Base-by-base conservation (phyloP, 176 grass and related monocot genomes). In the Elymus sibiricus region DNA sequence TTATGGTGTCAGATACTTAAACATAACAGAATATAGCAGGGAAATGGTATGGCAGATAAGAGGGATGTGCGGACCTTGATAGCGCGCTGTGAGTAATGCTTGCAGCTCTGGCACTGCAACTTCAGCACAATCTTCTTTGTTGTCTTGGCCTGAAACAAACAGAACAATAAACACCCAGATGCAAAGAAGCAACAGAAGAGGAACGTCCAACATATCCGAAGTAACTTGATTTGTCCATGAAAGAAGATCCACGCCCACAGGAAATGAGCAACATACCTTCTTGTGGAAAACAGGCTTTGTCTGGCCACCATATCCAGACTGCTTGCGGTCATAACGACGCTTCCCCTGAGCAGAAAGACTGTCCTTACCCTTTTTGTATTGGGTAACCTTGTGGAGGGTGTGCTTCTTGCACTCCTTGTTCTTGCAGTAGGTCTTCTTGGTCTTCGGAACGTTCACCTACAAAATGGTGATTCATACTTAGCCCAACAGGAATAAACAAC, bases 41-140 rank as follows among this genome's bases (percentile, higher is more conserved):
- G 59, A 22, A 34, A 31, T 15, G 16, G 1, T 3, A 78, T 32
- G 13, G 11, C 7, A 31, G 11, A 16, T 9, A 64, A 9, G 0
- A 70, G 21, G 63, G 6, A 32, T 1, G n/a, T 43, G 26, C 27
- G 11, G 25, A 94, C 94, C 90, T 94, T 97, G 70, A 97, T 97
- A 2, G 92, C 1, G 5, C 89, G 90, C 67, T 97, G 92, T 14
- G 94, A 94, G 35, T 90, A 97, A 77, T 94, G 94, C 79, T 97
- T 94, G 94, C 92, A 97, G 70, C 90, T 94, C 80, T 97, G 94
- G 86, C 92, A 97, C 46, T 97, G 94, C 64, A 97, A 40, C 92
- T 97, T 97, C 47, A 97, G 70, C 85, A 94, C 92, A 82, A 97
- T 94, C 87, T 97, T 97, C 94, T 97, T 97, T 42, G 94, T 97